A percentile compares a stretch with the other conserved stretches of the same genome.
These are phyloP conservation scores for Cudoniella acicularis DNA, from an alignment of 495 filamentous ascomycete species.

Conservation along the genomic window DNA sequence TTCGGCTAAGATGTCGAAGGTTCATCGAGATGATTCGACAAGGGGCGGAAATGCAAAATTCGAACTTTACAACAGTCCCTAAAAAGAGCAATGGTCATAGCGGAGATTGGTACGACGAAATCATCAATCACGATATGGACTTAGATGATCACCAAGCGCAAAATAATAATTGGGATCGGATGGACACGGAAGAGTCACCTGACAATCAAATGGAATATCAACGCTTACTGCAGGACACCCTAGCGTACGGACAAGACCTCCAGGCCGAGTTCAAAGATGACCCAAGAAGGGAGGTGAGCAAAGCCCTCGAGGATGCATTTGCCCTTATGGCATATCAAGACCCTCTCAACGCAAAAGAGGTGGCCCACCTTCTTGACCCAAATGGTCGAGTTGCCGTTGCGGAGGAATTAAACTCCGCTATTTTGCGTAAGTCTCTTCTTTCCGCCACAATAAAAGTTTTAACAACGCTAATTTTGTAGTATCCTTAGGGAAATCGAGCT, in stretches of 20 bases:
- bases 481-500: conserved; percentile 83
- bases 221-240: conserved; percentile 60
- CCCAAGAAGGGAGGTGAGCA: conserved; percentile 59
- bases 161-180: conserved; percentile 38
- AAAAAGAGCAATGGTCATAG: conserved; percentile 27
- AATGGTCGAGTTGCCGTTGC: conserved; percentile 75
- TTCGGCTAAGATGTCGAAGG: conserved; percentile 84
- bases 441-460: not conserved
- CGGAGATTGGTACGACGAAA: conserved; percentile 39
- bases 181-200: conserved; percentile 48
- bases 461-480: conserved; percentile 47
- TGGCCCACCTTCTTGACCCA: conserved; percentile 76
- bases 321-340: conserved; percentile 84
- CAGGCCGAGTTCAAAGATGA: conserved; percentile 72
- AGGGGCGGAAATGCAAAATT: conserved; percentile 60
- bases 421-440: conserved; percentile 63
- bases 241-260: conserved; percentile 79
- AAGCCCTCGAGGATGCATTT: conserved; percentile 80
- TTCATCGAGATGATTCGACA: conserved; percentile 95
- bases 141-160: conserved; percentile 60
- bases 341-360: conserved; percentile 67
- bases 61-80: conserved; percentile 22
- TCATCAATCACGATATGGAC: conserved; percentile 72
- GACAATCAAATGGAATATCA: conserved; percentile 40
- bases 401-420: conserved; percentile 92